These are phyloP conservation scores for Candida ovalis DNA, from an alignment of 805 yeast species.

Conservation along the genomic window DNA sequence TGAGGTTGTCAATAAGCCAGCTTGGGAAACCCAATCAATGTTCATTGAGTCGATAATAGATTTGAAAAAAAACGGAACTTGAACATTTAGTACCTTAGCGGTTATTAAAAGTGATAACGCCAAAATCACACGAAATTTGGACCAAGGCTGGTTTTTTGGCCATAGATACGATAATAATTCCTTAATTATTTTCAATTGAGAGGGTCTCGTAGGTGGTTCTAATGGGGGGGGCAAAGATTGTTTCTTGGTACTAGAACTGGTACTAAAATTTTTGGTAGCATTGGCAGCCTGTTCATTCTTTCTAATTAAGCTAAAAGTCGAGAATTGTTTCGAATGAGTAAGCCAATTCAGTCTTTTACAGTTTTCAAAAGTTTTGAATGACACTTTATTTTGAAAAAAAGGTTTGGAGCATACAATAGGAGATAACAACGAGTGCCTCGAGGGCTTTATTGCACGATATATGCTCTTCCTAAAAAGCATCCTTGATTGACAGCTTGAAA, in stretches of 20 bases:
- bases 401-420: no score
- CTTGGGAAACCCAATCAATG: constrained; percentile 68
- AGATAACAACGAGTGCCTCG: no score
- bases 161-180: constrained; percentile 70
- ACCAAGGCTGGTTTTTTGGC: constrained; percentile 70
- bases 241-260: background rate
- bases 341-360: background rate
- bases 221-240: constrained; percentile 7
- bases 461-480: no score
- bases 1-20: constrained; percentile 60
- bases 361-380: background rate
- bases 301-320: background rate
- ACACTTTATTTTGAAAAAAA: no score
- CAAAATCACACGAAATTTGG: constrained; percentile 67
- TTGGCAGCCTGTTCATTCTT: background rate
- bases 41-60: constrained; percentile 89
- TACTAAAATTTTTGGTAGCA: background rate
- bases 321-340: background rate
- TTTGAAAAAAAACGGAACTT: constrained; percentile 93
- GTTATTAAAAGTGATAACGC: constrained; percentile 73
- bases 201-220: constrained; percentile 19
- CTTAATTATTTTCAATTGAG: constrained; percentile 54
- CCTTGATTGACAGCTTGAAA: no score
- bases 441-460: no score
- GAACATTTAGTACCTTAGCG: constrained; percentile 85